Evolutionary conservation across 768 basidiomycete genomes (phyloP).

Genomic region (Pleurotus ostreatus): DNA sequence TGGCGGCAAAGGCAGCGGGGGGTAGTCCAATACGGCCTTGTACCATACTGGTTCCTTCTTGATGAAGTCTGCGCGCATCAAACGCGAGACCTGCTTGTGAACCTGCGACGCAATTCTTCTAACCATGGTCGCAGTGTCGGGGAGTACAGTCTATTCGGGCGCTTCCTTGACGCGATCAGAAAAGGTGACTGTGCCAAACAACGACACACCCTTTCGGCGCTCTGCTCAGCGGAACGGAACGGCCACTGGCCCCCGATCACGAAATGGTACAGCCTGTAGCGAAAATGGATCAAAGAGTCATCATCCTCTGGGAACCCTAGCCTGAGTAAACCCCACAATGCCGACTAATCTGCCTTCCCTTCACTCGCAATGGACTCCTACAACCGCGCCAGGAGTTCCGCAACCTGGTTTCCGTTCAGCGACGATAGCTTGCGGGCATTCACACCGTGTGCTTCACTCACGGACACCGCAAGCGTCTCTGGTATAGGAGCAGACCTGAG

Average conservation of each 20-base stretch:
- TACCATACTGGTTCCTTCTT: slow-evolving; percentile 77
- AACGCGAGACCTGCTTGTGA: slow-evolving; percentile 80
- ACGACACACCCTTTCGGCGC: neutral
- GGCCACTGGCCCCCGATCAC: too few species aligned
- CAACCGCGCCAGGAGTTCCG: too few species aligned
- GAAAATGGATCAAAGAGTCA: too few species aligned
- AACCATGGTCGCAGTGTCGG: slow-evolving; percentile 44
- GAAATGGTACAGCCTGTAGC: too few species aligned
- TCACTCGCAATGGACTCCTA: too few species aligned
- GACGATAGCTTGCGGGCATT: neutral
- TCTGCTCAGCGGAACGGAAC: too few species aligned
- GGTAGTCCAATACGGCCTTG: slow-evolving; percentile 78
- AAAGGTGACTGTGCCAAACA: neutral
- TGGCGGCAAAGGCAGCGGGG: slow-evolving; percentile 84
- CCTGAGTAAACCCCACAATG: too few species aligned
- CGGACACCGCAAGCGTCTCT: neutral
- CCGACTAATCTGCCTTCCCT: too few species aligned
- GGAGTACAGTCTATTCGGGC: neutral
- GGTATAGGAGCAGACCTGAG: neutral
- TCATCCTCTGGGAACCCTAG: too few species aligned
- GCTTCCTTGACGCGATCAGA: neutral
- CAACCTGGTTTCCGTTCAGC: neutral
- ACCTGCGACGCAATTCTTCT: slow-evolving; percentile 84
- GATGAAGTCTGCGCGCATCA: slow-evolving; percentile 64
- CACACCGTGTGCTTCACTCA: neutral